These are phyloP conservation scores for Canavalia ensiformis DNA, from an alignment of 306 rosid species.

Conservation along the genomic window DNA sequence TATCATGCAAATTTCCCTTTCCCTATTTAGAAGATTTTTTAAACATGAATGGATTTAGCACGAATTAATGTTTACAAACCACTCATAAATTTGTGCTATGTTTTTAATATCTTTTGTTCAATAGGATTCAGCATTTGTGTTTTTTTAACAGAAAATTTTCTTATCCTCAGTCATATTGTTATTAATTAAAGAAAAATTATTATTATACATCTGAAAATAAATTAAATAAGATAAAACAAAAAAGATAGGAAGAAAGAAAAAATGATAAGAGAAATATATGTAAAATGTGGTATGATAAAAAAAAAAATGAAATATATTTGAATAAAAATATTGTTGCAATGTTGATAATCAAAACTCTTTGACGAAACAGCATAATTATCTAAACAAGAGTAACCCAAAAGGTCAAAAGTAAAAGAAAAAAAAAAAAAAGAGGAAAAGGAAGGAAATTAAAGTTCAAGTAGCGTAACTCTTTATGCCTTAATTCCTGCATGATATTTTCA, in stretches of 20 bases:
- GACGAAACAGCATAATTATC: too few species aligned
- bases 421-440: background rate
- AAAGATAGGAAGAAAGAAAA: too few species aligned
- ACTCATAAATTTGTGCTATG: background rate
- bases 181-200: too few species aligned
- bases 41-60: background rate
- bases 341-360: too few species aligned
- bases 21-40: background rate
- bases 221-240: too few species aligned
- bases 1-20: background rate
- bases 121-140: background rate
- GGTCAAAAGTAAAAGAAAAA: background rate
- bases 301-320: too few species aligned
- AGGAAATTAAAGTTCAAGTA: background rate
- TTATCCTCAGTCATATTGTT: background rate
- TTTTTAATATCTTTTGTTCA: too few species aligned
- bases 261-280: too few species aligned
- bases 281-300: too few species aligned
- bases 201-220: too few species aligned
- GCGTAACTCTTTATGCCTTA: background rate
- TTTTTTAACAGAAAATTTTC: background rate
- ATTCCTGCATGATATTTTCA: background rate
- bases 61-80: background rate
- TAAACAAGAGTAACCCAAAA: background rate
- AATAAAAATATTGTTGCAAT: too few species aligned